These are phyloP conservation scores for Hyaloscypha hepaticicola DNA, from an alignment of 495 filamentous ascomycete genomes.

Conservation along the genomic window DNA sequence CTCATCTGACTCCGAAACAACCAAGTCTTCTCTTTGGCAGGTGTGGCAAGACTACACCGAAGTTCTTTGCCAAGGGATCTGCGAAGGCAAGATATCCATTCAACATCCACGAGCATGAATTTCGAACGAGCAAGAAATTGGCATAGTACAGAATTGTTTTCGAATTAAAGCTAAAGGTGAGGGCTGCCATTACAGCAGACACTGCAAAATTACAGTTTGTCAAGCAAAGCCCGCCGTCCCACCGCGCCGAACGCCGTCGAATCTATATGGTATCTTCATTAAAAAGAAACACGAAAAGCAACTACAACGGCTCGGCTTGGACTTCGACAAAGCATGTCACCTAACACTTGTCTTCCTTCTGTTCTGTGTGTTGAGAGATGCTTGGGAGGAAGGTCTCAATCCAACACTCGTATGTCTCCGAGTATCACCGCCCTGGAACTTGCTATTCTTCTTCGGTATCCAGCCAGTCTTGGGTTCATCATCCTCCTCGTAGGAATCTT, in stretches of 20 bases:
- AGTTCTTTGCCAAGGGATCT: background rate
- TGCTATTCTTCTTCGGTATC: slow-evolving; percentile 21
- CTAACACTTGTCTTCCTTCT: slow-evolving; percentile 20
- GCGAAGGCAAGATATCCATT: background rate
- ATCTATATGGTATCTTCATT: slow-evolving; percentile 11
- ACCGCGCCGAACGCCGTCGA: background rate
- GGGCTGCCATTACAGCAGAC: background rate
- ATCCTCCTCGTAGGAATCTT: slow-evolving; percentile 40
- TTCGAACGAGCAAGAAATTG: background rate
- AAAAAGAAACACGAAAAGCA: background rate
- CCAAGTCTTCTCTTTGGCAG: too few relatives aligned
- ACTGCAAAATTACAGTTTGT: background rate
- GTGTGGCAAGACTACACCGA: background rate
- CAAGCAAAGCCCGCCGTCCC: background rate
- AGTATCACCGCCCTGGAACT: slow-evolving; percentile 2
- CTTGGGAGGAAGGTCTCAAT: slow-evolving; percentile 20
- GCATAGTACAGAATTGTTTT: background rate
- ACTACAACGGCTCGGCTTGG: background rate
- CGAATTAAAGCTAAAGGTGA: background rate
- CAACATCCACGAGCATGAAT: background rate
- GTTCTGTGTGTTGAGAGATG: slow-evolving; percentile 17
- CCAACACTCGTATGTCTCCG: slow-evolving; percentile 13
- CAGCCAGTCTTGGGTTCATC: slow-evolving; percentile 27
- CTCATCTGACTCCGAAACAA: too few relatives aligned
- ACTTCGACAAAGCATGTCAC: background rate